Conservation (phyloP, 2,329 filamentous ascomycete species). For the Lecanicillium sp. region DNA sequence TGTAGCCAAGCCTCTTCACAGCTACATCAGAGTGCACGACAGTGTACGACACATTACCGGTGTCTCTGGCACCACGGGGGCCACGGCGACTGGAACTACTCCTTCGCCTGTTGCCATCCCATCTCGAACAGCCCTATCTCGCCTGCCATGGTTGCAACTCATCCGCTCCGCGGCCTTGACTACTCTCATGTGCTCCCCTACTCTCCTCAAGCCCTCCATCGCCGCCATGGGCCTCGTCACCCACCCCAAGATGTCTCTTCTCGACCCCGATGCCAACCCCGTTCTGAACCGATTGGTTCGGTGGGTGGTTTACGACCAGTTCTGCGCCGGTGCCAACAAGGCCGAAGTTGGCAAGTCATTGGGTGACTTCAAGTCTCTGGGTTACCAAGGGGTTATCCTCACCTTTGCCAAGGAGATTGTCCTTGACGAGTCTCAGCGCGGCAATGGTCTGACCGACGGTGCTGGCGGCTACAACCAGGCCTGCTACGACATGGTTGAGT, state of each 20-base stretch:
- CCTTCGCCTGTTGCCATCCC: conserved; percentile 1
- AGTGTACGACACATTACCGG: conserved; percentile 7
- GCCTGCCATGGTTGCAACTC: conserved; percentile 15
- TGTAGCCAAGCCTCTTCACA: conserved; percentile 5
- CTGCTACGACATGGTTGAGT: conserved; percentile 22
- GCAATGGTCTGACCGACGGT: conserved; percentile 13
- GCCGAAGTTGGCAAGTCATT: conserved; percentile 37
- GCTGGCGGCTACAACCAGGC: conserved; percentile 7
- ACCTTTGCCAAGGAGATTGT: conserved; percentile 43
- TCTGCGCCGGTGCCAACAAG: conserved; percentile 44
- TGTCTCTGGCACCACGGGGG: conserved; percentile 3
- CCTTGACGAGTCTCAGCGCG: conserved; percentile 15
- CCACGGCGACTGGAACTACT: conserved; percentile 3
- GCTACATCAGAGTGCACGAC: conserved; percentile 6
- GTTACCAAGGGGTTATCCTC: conserved; percentile 44
- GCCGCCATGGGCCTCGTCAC: conserved; percentile 15
- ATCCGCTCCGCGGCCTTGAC: conserved; percentile 18
- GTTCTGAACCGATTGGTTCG: conserved; percentile 33
- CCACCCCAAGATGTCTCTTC: conserved; percentile 24
- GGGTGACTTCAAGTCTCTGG: conserved; percentile 34
- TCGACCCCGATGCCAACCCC: conserved; percentile 35
- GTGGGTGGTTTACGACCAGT: conserved; percentile 44
- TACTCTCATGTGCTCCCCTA: conserved; percentile 18
- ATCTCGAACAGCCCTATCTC: conserved; percentile 8
- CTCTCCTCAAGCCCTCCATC: conserved; percentile 17